phyloP scores from a whole-genome alignment of 164 flowering plant genomes.

The Sedum album region DNA sequence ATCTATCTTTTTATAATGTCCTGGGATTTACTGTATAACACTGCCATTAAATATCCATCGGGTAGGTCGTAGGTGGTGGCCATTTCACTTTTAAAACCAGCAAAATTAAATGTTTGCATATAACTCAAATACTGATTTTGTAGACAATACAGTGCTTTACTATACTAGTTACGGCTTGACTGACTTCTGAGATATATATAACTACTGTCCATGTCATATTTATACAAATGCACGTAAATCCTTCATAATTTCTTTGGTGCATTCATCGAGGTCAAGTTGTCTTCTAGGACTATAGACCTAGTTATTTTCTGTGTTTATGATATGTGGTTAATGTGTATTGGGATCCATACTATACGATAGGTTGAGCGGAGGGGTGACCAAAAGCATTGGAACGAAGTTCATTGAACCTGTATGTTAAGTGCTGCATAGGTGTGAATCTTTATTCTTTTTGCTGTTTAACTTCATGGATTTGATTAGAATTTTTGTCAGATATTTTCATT shows the following conservation, averaged over 20 bases:
- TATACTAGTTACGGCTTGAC: no score
- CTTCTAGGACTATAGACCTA: background rate
- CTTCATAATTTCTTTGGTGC: background rate
- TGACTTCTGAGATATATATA: no score
- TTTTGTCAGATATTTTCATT: constrained; percentile 80
- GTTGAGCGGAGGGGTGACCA: constrained; percentile 39
- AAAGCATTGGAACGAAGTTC: constrained; percentile 69
- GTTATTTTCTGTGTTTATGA: background rate
- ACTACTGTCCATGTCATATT: no score
- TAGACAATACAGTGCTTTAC: no score
- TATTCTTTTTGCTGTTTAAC: background rate
- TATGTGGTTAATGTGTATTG: no score
- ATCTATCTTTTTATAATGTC: background rate
- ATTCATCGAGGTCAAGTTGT: background rate
- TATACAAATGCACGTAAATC: no score
- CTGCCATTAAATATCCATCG: background rate
- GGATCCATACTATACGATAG: constrained; percentile 90
- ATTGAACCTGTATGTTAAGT: constrained; percentile 70
- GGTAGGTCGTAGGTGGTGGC: background rate
- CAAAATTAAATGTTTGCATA: no score
- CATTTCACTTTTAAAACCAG: background rate
- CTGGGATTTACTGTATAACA: background rate
- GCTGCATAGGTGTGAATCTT: background rate
- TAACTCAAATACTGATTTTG: no score
- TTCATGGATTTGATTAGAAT: constrained; percentile 10